Evolutionary conservation across 495 filamentous ascomycete genomes (phyloP), one percentile per base, ranked within the genome.

Genomic region (Neurospora sp.): DNA sequence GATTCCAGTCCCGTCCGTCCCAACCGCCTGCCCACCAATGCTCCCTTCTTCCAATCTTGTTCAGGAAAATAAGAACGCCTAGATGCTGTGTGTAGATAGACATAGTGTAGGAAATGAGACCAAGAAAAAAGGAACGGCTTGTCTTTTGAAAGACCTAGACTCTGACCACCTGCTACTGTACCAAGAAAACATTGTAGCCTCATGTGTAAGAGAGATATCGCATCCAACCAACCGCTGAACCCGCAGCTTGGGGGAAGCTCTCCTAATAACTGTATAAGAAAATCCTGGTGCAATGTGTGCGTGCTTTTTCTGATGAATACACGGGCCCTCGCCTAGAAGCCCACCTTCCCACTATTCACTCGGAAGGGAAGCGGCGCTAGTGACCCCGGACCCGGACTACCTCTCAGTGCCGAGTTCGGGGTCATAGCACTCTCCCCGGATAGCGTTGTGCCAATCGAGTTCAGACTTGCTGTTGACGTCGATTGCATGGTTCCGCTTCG

Each of bases 401-500:
- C 35, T 37, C 35, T 37, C 3, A 85, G 74, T 70, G 81, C 80
- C 39, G 80, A 82, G 12, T 78, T 77, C 39, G 80, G 74, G 39
- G 81, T 81, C 47, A 74, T 70, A 39, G 73, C 69, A 39, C 77
- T 78, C 27, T 77, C 74, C 38, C 75, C 82, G 22, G 83, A 83
- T 8, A 84, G 76, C 38, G 82, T 78, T 39, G 77, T 81, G 71
- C 74, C 78, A 16, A 78, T 76, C 69, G 84, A 85, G 73, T 81
- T 82, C n/a, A 83, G 72, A 7, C 78, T 78, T 20, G 83, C 79
- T 27, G 78, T 69, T 69, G 82, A 82, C 16, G 74, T 79, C 38
- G 83, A 84, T 38, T 80, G 83, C 82, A 85, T 84, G 16, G 83
- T 85, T 39, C 82, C 83, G 44, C 76, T 77, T 39, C 85, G 81